Evolutionary conservation across 192 early-diverging fungal genomes (phyloP).

Genomic region (Rhizophagus clarus): DNA sequence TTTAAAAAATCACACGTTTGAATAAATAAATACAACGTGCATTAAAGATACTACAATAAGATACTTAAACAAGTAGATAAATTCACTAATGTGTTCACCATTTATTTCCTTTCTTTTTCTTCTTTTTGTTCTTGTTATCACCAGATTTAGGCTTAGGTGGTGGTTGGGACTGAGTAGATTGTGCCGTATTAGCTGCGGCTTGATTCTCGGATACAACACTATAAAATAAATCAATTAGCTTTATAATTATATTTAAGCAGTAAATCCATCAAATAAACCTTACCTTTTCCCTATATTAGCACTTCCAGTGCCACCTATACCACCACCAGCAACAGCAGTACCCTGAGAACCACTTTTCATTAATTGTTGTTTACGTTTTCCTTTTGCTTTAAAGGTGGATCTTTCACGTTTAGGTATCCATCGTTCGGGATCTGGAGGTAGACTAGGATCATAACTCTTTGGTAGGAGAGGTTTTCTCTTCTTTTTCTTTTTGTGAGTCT

Average conservation of each 20-base stretch:
- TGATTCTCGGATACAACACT: background rate
- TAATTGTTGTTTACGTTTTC: slow-evolving; percentile 56
- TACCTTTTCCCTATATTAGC: slow-evolving; percentile 59
- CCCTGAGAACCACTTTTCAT: slow-evolving; percentile 70
- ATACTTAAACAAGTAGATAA: background rate
- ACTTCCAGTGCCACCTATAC: slow-evolving; percentile 72
- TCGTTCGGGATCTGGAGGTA: slow-evolving; percentile 65
- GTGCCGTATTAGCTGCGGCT: background rate
- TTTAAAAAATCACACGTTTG: no score
- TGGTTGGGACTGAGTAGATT: background rate
- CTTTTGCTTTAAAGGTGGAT: slow-evolving; percentile 53
- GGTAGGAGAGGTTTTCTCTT: slow-evolving; percentile 62
- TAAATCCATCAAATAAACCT: background rate
- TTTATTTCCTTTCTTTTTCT: slow-evolving; percentile 35
- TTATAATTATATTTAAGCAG: no score
- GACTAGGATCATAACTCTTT: slow-evolving; percentile 56
- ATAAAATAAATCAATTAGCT: background rate
- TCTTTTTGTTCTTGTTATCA: slow-evolving; percentile 31
- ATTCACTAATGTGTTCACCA: background rate
- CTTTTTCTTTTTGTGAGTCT: slow-evolving; percentile 49
- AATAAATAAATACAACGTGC: background rate
- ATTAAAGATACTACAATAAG: background rate
- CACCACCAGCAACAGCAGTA: slow-evolving; percentile 61
- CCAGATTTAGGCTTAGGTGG: slow-evolving; percentile 8
- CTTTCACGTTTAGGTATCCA: slow-evolving; percentile 74